Evolutionary conservation across 306 rosid species (phyloP), one percentile per base, ranked within the genome.

Genomic region (Canavalia gladiata): DNA sequence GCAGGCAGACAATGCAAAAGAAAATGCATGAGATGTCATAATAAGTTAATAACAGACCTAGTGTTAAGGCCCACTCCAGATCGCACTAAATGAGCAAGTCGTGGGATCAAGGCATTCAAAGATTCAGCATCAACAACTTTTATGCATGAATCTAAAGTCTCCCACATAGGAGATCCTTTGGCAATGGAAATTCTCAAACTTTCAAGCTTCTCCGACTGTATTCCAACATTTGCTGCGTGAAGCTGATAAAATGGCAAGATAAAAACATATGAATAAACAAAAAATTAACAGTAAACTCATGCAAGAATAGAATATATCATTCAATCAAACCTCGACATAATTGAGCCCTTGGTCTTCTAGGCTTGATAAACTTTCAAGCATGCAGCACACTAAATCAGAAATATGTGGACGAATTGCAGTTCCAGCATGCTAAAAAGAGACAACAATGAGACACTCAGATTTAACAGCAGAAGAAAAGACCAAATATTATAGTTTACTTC

Each of bases 161-260:
- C 99, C 99, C 99, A 95, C 99, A 95, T 95, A 45, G 97, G 99
- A 84, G 99, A 95, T 77, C 99, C 92, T 87, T 95, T 95, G 75
- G 99, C 95, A 68, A 93, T 93, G 49, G 99, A 93, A 86, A 95
- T 87, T 89, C 98, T 93, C 86, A 95, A 86, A 84, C 84, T 85
- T 81, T 95, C 99, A 77, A 95, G 96, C 90, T 91, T 95, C 64
- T 95, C 99, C 67, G 89, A 83, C 83, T 95, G 91, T 86, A 90
- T 89, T 76, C 97, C 99, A 68, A 78, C 97, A 87, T 90, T 95
- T 84, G 92, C 89, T 18, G 97, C 99, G 42, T 95, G 99, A 89
- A 89, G 86, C 99, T 95, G 77, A 68, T 83, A 87, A 78, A 80
- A 52, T 76, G 45, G 75, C 76, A 68, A 25, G 42, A 73, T 67